Conservation (phyloP, 192 early-diverging fungal species). For the Spinellus fusiger region DNA sequence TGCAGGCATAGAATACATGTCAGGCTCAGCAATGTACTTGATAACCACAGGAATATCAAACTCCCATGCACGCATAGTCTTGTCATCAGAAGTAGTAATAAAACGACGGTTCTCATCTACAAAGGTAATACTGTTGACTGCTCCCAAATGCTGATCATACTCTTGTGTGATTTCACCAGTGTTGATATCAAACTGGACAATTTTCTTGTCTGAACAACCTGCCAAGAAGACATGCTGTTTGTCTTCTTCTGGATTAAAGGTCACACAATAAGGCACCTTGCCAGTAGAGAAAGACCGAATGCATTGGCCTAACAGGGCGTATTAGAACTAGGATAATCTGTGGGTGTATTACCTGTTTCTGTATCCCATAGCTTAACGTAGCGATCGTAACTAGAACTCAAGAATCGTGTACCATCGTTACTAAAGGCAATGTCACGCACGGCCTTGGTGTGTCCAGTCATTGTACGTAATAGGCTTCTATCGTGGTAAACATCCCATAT, state of each 20-base stretch:
- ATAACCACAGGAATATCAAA: constrained; percentile 97
- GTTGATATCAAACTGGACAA: constrained; percentile 82
- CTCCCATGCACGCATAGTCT: constrained; percentile 96
- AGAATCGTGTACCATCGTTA: constrained; percentile 77
- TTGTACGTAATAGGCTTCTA: constrained; percentile 78
- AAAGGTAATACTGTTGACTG: constrained; percentile 96
- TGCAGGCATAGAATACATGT: constrained; percentile 95
- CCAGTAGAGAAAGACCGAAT: constrained; percentile 69
- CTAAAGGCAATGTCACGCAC: constrained; percentile 90
- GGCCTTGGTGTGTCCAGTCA: constrained; percentile 86
- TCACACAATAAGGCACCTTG: constrained; percentile 81
- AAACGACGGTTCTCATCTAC: constrained; percentile 92
- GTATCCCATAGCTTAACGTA: constrained; percentile 97
- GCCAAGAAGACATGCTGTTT: constrained; percentile 87
- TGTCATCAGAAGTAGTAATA: constrained; percentile 95
- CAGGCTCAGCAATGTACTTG: constrained; percentile 93
- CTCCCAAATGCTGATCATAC: constrained; percentile 95
- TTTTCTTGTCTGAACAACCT: constrained; percentile 91
- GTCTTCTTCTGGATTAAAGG: constrained; percentile 84
- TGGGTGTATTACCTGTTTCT: no score
- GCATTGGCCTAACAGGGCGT: no score
- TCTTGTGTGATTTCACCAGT: constrained; percentile 84
- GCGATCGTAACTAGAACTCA: constrained; percentile 87
- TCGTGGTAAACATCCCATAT: constrained; percentile 95
- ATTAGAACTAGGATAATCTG: no score